Evolutionary conservation across 441 rosid genomes (phyloP).

Genomic region (Erysimum cheiri): DNA sequence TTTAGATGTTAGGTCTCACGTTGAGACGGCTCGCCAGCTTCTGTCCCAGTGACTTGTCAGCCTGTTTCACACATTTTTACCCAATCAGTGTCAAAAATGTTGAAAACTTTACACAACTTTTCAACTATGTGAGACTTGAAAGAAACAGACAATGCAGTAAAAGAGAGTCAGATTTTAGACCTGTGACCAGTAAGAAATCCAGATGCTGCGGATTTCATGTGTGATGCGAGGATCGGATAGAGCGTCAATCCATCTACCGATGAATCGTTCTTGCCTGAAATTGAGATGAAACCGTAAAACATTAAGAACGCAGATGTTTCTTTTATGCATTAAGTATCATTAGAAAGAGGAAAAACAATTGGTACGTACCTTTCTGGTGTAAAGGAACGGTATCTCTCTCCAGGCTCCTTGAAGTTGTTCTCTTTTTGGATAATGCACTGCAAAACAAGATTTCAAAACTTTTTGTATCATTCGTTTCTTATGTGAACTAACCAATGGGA

Average conservation of each 20-base stretch:
- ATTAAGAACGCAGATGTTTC: background rate
- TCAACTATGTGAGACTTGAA: background rate
- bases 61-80: slow-evolving; percentile 51
- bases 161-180: slow-evolving; percentile 42
- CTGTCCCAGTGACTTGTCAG: slow-evolving; percentile 77
- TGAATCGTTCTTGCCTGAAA: slow-evolving; percentile 83
- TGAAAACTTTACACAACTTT: background rate
- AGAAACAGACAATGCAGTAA: slow-evolving; percentile 5
- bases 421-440: slow-evolving; percentile 83
- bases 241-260: slow-evolving; percentile 79
- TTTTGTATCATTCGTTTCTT: slow-evolving; percentile 10
- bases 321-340: background rate
- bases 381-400: slow-evolving; percentile 86
- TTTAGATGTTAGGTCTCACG: slow-evolving; percentile 57
- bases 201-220: slow-evolving; percentile 81
- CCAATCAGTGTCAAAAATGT: slow-evolving; percentile 16
- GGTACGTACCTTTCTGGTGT: slow-evolving; percentile 84
- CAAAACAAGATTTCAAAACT: slow-evolving; percentile 21
- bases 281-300: slow-evolving; percentile 23
- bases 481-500: background rate
- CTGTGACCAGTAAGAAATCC: slow-evolving; percentile 94
- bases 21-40: slow-evolving; percentile 84
- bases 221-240: slow-evolving; percentile 81
- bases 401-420: slow-evolving; percentile 96
- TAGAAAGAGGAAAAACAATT: background rate